Conservation (phyloP, 495 filamentous ascomycete species). For the Podospora australis region DNA sequence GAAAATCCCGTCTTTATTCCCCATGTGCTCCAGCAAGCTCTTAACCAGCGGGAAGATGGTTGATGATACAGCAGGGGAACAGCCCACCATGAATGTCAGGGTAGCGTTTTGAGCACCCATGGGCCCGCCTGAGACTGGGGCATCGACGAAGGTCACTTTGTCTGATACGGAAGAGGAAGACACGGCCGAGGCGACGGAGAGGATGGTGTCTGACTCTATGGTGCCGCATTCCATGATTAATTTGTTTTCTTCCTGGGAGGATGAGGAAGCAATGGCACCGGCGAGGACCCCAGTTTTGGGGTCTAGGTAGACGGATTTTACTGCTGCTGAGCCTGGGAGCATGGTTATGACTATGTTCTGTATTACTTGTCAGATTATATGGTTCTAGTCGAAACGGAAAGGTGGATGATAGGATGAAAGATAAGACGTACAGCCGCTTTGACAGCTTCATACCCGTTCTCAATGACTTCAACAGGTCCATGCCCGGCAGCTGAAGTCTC, state of each 20-base stretch:
- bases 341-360: slow-evolving; percentile 36
- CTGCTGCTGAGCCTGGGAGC: slow-evolving; percentile 34
- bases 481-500: slow-evolving; percentile 18
- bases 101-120: slow-evolving; percentile 41
- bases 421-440: slow-evolving; percentile 31
- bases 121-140: slow-evolving; percentile 30
- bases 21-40: slow-evolving; percentile 22
- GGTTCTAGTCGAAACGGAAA: not conserved
- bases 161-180: slow-evolving; percentile 4
- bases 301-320: slow-evolving; percentile 33
- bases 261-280: slow-evolving; percentile 11
- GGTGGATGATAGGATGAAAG: not conserved
- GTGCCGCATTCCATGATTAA: slow-evolving; percentile 42
- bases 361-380: not conserved
- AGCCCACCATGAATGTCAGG: slow-evolving; percentile 42
- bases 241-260: slow-evolving; percentile 5
- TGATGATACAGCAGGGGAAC: not conserved
- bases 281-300: slow-evolving; percentile 33
- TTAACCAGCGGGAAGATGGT: slow-evolving; percentile 13
- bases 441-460: slow-evolving; percentile 34
- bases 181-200: slow-evolving; percentile 21
- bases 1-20: slow-evolving; percentile 25
- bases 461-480: slow-evolving; percentile 15
- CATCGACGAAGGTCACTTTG: slow-evolving; percentile 27
- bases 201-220: slow-evolving; percentile 35